phyloP scores from a whole-genome alignment of 2,329 filamentous ascomycete genomes.

The Lecanicillium sp. region DNA sequence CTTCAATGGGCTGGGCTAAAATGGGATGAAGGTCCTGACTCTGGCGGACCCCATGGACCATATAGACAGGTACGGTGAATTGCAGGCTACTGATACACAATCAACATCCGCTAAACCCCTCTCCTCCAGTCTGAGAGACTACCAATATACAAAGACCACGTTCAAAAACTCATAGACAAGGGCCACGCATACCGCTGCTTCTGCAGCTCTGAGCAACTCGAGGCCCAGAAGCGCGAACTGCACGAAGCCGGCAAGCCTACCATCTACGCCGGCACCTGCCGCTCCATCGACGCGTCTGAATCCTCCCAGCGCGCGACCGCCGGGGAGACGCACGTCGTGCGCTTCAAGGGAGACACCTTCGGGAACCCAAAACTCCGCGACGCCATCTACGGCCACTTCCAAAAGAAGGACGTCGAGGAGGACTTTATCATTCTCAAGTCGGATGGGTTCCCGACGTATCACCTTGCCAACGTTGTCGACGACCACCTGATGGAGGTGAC shows the following conservation, averaged over 20 bases:
- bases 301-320: conserved; percentile 61
- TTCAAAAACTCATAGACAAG: conserved; percentile 57
- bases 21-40: conserved; percentile 91
- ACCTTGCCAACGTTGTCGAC: conserved; percentile 94
- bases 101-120: too few relatives aligned
- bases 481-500: conserved; percentile 94
- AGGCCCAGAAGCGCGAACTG: conserved; percentile 55
- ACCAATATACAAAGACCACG: conserved; percentile 62
- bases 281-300: conserved; percentile 55
- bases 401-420: conserved; percentile 51
- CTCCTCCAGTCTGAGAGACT: conserved; percentile 65
- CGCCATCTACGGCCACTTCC: conserved; percentile 66
- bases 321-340: conserved; percentile 68
- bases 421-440: conserved; percentile 88
- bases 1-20: conserved; percentile 80
- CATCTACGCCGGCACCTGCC: conserved; percentile 59
- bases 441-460: conserved; percentile 90
- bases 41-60: conserved; percentile 74
- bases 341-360: conserved; percentile 55
- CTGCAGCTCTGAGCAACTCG: conserved; percentile 66
- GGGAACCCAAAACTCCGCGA: conserved; percentile 62
- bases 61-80: conserved; percentile 64
- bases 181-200: conserved; percentile 90
- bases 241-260: conserved; percentile 41
- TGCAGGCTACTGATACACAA: too few relatives aligned